These are phyloP conservation scores for Penicillium hesseltinei DNA, from an alignment of 2,329 filamentous ascomycete species.

Conservation along the genomic window DNA sequence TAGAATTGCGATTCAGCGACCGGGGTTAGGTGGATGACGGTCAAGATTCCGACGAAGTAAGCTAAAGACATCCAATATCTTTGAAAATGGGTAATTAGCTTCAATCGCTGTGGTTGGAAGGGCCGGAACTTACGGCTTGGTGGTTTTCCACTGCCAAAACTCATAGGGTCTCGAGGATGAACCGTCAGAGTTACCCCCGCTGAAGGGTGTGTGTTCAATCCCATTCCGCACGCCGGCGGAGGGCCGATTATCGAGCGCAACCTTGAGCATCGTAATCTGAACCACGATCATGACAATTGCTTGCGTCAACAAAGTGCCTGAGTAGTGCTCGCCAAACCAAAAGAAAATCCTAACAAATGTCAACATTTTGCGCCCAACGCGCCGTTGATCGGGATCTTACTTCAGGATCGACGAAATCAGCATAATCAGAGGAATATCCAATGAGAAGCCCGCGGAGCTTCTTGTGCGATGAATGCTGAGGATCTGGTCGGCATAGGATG, in stretches of 20 bases:
- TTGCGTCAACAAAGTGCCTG: conserved; percentile 58
- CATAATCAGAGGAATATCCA: conserved; percentile 68
- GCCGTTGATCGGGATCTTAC: conserved; percentile 34
- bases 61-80: conserved; percentile 59
- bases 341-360: conserved; percentile 55
- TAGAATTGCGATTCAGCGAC: conserved; percentile 45
- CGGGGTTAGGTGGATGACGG: conserved; percentile 54
- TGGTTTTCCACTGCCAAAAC: conserved; percentile 63
- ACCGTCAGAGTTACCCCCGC: conserved; percentile 23
- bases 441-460: conserved; percentile 62
- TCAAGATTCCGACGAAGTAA: conserved; percentile 51
- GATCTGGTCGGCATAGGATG: conserved; percentile 66
- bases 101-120: conserved; percentile 4
- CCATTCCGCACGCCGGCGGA: conserved; percentile 39
- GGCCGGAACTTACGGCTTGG: conserved; percentile 48
- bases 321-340: conserved; percentile 64
- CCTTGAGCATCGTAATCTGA: conserved; percentile 59
- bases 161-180: conserved; percentile 53
- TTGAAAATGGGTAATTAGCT: background rate
- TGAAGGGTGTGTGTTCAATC: conserved; percentile 45
- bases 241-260: conserved; percentile 58
- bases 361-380: conserved; percentile 4
- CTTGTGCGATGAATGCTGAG: conserved; percentile 60
- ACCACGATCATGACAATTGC: conserved; percentile 60
- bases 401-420: conserved; percentile 63